Evolutionary conservation across 148 eudicot species (phyloP).

Genomic region (Mesembryanthemum crystallinum): DNA sequence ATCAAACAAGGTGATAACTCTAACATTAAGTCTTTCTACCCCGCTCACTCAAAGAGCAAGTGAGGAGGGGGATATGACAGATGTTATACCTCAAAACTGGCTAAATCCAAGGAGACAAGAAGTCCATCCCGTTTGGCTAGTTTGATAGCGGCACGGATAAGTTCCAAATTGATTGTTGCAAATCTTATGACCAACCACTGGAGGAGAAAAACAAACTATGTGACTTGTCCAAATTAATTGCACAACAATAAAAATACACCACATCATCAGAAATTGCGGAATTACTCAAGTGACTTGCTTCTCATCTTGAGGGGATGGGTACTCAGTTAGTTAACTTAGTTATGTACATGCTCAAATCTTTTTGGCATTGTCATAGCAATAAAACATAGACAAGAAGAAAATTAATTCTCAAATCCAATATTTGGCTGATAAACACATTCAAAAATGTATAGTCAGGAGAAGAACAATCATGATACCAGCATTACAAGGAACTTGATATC

Average conservation of each 20-base stretch:
- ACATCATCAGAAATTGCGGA: background rate
- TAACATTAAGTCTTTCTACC: too few relatives aligned
- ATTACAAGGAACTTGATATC: background rate
- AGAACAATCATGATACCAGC: background rate
- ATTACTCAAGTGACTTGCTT: background rate
- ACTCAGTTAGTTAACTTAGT: background rate
- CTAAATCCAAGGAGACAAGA: conserved; percentile 78
- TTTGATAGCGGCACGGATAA: conserved; percentile 60
- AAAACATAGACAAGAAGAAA: background rate
- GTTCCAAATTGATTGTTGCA: conserved; percentile 63
- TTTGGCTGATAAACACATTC: background rate
- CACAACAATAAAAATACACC: background rate
- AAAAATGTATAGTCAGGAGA: background rate
- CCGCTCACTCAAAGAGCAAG: background rate
- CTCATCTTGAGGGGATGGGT: background rate
- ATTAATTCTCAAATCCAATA: background rate
- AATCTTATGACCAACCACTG: conserved; percentile 97
- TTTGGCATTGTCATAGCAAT: background rate
- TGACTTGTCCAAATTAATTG: background rate
- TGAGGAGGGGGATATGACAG: background rate
- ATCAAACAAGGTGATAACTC: background rate
- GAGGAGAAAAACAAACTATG: conserved; percentile 20
- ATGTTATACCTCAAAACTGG: conserved; percentile 86
- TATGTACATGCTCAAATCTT: background rate
- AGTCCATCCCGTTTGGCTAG: conserved; percentile 83